phyloP scores from a whole-genome alignment of 1,284 basidiomycete species.

The Rhodotorula sp. region DNA sequence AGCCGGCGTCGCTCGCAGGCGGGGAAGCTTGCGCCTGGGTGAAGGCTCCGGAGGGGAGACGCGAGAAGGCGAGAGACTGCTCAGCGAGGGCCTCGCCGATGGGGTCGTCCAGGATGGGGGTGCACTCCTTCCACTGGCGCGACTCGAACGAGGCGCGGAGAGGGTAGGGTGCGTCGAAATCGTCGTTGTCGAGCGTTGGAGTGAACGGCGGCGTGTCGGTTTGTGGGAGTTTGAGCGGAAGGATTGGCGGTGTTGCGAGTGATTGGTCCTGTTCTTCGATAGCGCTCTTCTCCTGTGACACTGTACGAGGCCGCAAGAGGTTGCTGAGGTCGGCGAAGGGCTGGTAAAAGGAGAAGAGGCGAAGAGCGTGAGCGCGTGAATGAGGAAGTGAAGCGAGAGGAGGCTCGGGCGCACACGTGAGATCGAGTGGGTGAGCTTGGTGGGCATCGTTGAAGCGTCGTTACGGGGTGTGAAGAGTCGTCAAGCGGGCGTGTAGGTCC shows the following conservation, averaged over 20 bases:
- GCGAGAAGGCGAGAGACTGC: not conserved
- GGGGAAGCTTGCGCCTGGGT: not conserved
- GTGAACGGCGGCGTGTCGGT: not conserved
- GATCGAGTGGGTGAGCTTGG: not conserved
- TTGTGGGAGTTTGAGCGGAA: not conserved
- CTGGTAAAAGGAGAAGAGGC: not conserved
- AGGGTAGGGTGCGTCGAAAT: not conserved
- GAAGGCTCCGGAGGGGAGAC: not conserved
- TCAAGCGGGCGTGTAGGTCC: too few relatives aligned
- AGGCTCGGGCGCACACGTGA: not conserved
- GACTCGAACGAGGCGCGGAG: conserved; percentile 7
- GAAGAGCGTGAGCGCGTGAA: not conserved
- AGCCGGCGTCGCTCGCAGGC: not conserved
- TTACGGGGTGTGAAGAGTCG: not conserved
- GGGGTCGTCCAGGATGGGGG: conserved; percentile 4
- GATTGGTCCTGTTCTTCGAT: not conserved
- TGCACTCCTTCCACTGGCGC: conserved; percentile 12
- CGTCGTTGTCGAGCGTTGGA: not conserved
- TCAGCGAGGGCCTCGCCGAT: conserved; percentile 5
- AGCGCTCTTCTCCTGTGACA: not conserved
- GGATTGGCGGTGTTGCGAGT: not conserved
- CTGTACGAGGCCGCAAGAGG: not conserved
- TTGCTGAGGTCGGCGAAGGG: conserved; percentile 27
- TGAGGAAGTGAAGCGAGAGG: too few relatives aligned
- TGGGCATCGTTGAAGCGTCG: not conserved